Base-by-base conservation (phyloP, 1,284 basidiomycete species). In the Puccinia triticina region DNA sequence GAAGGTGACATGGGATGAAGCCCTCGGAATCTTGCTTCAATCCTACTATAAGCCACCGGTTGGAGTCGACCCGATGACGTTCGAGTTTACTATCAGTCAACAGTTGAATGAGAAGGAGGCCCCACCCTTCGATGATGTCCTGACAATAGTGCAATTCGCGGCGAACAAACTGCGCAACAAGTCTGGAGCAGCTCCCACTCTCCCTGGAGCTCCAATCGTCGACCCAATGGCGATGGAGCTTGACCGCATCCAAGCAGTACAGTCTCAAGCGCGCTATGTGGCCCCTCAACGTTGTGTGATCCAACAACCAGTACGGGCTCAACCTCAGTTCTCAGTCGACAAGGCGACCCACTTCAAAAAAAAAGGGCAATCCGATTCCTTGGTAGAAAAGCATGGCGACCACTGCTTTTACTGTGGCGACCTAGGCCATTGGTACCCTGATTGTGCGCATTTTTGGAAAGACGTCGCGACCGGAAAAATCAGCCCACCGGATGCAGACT, bases 261-360 rank as follows among this genome's bases (percentile, higher is more conserved):
- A 32, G 18, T 1, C 37, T 2, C 34, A 21, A 11, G 10, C 48
- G 14, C 12, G 8, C 1, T 10, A n/a, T n/a, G 55, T 57, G 12
- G 55, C 21, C n/a, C 40, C 40, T 12, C 40, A 57, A 29, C 10
- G 10, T 21, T 7, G 3, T 84, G 34, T 85, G 85, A 4, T 23
- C 16, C 53, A 85, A 84, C 50, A 85, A 86, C 37, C 87, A 85
- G 61, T 86, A 86, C 29, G 84, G 85, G 29, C 86, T 86, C 34
- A 91, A 93, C 1, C 86, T 91, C 1, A 26, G 21, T 18, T 57
- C n/a, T 26, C 64, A 1, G 29, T 67, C 21, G 43, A 67, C 12
- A 67, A 67, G 40, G 64, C 64, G 32, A 23, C 64, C 7, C 34
- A 37, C 64, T 67, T 14, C 64, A 37, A 46, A n/a, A n/a, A n/a